A percentile compares a stretch with the other conserved stretches of the same genome.
Conservation (phyloP, 2,329 filamentous ascomycete species). For the Gaeumannomyces tritici region DNA sequence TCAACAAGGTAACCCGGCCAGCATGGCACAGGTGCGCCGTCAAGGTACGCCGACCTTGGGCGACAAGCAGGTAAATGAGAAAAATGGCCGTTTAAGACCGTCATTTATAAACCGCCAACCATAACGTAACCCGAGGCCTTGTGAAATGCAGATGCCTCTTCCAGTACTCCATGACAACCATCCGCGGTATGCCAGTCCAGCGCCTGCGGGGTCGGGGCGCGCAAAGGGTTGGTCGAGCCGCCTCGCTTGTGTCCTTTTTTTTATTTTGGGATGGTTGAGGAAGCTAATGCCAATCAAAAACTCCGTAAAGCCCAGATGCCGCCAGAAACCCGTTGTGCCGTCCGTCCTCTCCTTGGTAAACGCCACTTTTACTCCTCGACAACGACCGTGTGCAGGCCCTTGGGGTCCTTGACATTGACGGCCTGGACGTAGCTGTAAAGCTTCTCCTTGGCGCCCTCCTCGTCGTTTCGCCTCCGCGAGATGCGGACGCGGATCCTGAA, state of each 20-base stretch:
- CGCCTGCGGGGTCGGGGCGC: neutral
- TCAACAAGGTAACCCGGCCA: neutral
- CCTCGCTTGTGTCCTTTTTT: conserved; percentile 14
- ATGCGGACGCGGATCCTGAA: conserved; percentile 97
- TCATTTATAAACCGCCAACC: neutral
- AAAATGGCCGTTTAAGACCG: neutral
- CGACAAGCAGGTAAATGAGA: neutral
- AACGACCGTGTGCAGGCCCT: conserved; percentile 88
- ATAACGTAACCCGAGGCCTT: neutral
- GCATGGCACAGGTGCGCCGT: neutral
- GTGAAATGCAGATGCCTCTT: neutral
- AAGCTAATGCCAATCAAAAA: conserved; percentile 7
- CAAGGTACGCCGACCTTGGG: neutral
- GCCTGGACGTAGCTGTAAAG: conserved; percentile 99
- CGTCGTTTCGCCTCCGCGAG: conserved; percentile 99
- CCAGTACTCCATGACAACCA: neutral
- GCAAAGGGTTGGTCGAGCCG: neutral
- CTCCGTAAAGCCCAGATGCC: conserved; percentile 6
- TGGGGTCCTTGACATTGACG: conserved; percentile 98
- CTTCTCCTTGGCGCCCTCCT: conserved; percentile 99
- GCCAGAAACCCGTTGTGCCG: conserved; percentile 11
- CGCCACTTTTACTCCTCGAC: conserved; percentile 58
- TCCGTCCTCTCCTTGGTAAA: conserved; percentile 14
- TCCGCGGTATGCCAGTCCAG: neutral
- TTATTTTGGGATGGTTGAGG: conserved; percentile 7